phyloP scores from a whole-genome alignment of 352 stramenopile species.

The Lagenidium giganteum region DNA sequence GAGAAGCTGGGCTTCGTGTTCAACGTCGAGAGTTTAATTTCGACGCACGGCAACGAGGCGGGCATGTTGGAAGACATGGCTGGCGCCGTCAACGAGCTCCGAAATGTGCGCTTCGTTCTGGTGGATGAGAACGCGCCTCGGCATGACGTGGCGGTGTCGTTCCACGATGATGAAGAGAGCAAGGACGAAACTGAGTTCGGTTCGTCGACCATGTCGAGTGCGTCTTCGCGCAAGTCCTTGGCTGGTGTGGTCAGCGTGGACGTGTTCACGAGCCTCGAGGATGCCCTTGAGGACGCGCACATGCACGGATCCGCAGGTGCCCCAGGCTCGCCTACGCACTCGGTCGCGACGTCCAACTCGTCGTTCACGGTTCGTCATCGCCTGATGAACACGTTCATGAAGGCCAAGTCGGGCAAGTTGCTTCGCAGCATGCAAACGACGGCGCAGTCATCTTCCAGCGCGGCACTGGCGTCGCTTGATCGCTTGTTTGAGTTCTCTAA shows the following conservation, averaged over 20 bases:
- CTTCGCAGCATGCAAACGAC: conserved; percentile 15
- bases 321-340: conserved; percentile 25
- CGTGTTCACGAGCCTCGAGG: conserved; percentile 71
- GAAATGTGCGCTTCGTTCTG: conserved; percentile 72
- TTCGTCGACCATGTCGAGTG: conserved; percentile 16
- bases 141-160: conserved; percentile 48
- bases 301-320: conserved; percentile 13
- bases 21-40: conserved; percentile 80
- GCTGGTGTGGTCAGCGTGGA: conserved; percentile 78
- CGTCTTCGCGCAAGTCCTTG: conserved; percentile 33
- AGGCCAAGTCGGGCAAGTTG: conserved; percentile 54
- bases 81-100: conserved; percentile 74
- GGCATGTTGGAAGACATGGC: conserved; percentile 88
- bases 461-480: conserved; percentile 35
- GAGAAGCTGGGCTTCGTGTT: conserved; percentile 82
- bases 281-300: conserved; percentile 47
- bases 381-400: conserved; percentile 67
- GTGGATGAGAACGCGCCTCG: conserved; percentile 53
- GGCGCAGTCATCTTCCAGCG: conserved; percentile 16
- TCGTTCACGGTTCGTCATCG: conserved; percentile 68
- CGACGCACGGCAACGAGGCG: conserved; percentile 82
- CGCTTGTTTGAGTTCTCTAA: conserved; percentile 64
- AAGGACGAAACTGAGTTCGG: conserved; percentile 44
- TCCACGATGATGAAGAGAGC: conserved; percentile 61
- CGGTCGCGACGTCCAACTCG: conserved; percentile 18